Base-by-base conservation (phyloP, 2,329 filamentous ascomycete genomes). In the Diaporthe nobilis region DNA sequence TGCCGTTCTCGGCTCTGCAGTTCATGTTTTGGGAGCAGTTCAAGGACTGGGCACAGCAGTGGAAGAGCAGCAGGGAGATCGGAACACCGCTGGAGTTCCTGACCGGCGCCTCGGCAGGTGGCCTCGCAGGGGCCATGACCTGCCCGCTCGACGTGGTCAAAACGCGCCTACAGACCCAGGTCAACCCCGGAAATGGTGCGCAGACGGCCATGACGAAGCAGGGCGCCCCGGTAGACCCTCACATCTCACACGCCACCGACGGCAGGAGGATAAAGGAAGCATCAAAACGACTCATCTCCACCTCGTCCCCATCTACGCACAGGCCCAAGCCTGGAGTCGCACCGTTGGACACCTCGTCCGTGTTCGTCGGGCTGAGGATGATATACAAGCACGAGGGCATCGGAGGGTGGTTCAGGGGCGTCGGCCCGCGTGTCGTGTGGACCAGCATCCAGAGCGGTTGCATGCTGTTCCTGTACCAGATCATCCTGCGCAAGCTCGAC, bases 1-100 rank as follows among this genome's bases (percentile, higher is more conserved):
- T 99, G 31, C 97, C 97, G 2, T 99, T 98, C 82, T 98, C 96
- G 0, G 97, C 97, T 0, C 86, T 99, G 15, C 97, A 99, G 82
- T 98, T 99, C 85, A 96, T 97, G 81, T 98, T 99, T 83, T 99
- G 98, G 87, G 97, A 99, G 84, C 95, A 98, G 84, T 96, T 96
- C 82, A 94, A 96, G 81, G 91, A 89, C 61, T 91, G 95, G 89
- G 96, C 97, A 0, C 94, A 94, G 81, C 84, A 91, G 72, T 97
- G 94, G 89, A 92, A 94, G 81, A 91, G 93, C 47, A 94, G 92
- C 77, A 91, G 93, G 75, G 95, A 98, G 75, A 97, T 99, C 72
- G 97, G 97, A 0, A 85, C 97, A 47, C 89, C 92, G 0, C 84
- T 98, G 51, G 97, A 99, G 83, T 93, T 98, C 34, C 84, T 97